Evolutionary conservation across 2,329 filamentous ascomycete genomes (phyloP), one percentile per base, ranked within the genome.

Genomic region (Pezicula radicicola): DNA sequence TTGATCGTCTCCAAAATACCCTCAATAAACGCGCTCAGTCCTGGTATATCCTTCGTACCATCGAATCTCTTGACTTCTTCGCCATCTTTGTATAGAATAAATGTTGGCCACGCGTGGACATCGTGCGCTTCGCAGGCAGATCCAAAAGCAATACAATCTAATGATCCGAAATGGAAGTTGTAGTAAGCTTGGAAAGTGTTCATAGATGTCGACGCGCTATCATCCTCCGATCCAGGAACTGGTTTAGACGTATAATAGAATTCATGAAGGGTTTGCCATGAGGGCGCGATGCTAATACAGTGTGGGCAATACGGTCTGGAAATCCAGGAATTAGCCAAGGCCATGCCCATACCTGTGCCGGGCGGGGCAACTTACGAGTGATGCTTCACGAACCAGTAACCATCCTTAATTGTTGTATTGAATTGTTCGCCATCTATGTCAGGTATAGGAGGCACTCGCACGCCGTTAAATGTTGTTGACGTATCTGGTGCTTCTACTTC

Each of bases 211-310:
- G 72, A 75, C 62, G 68, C 72, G 19, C 70, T 46, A 70, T 55
- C 76, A 71, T 46, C 49, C 5, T 59, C 37, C 13, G 56, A 45
- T 10, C 54, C 56, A 41, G 64, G 61, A 10, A 86, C 73, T 15
- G 88, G 87, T 63, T 91, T 86, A 36, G 90, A 94, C 36, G 92
- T 97, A 74, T 90, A 62, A 45, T 61, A 99, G 71, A 86, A 97
- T 73, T 99, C 94, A 77, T 97, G 96, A 13, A 93, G 71, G 5
- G 92, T 97, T 72, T 97, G 91, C 77, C 84, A 97, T 47, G 83
- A 86, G 7, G 94, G 94, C 48, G 89, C 91, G 64, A 91, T 89
- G 19, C 57, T 51, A 21, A 60, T 48, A 48, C 65, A 67, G 52
- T 67, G 65, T 37, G 54, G 51, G 46, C 65, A 67, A 36, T 60